These are phyloP conservation scores for Letharia columbiana DNA, from an alignment of 495 filamentous ascomycete genomes.

Conservation along the genomic window DNA sequence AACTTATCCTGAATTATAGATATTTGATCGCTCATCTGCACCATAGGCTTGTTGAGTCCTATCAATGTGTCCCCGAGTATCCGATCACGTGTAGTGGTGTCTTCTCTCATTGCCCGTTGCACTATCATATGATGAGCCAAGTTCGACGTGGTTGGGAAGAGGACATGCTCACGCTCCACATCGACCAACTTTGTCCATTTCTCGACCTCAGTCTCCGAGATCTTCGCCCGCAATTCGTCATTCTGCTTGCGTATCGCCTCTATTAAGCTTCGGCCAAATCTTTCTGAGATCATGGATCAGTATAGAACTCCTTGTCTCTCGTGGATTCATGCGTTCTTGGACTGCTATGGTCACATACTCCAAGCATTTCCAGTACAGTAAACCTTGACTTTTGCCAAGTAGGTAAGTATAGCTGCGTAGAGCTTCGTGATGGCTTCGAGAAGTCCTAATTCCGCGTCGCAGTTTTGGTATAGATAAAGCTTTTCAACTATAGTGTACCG, in stretches of 20 bases:
- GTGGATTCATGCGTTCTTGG: background rate
- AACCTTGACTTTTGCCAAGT: background rate
- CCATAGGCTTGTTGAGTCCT: background rate
- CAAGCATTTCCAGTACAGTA: background rate
- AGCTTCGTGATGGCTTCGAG: background rate
- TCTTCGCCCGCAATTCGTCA: background rate
- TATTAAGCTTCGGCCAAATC: background rate
- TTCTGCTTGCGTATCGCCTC: background rate
- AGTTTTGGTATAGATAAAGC: background rate
- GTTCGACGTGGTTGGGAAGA: background rate
- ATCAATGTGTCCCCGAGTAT: background rate
- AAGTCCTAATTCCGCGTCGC: background rate
- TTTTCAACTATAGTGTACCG: background rate
- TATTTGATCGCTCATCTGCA: background rate
- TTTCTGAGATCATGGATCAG: background rate
- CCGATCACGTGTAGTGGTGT: background rate
- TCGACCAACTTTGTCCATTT: background rate
- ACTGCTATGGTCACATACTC: background rate
- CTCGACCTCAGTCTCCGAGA: background rate
- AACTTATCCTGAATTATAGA: background rate
- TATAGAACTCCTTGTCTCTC: background rate
- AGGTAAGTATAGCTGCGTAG: background rate
- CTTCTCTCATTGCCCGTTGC: background rate
- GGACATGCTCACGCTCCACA: background rate
- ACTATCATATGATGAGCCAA: background rate